These are phyloP conservation scores for Curvularia sp. DNA, from an alignment of 2,329 filamentous ascomycete genomes.

Conservation along the genomic window DNA sequence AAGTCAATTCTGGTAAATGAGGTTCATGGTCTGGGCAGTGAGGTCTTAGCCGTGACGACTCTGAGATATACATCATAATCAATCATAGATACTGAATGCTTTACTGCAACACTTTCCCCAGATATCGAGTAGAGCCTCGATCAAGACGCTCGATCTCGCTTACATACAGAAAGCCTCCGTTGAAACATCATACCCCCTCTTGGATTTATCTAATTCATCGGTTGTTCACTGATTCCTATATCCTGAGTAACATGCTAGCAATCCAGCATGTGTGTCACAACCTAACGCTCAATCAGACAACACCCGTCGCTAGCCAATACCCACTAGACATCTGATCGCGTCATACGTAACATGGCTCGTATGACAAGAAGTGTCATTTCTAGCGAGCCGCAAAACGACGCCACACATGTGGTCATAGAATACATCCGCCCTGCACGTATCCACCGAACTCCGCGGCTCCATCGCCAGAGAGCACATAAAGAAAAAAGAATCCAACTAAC, in stretches of 20 bases:
- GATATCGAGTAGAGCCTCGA: neutral
- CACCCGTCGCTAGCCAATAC: neutral
- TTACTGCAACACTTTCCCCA: neutral
- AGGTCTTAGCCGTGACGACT: neutral
- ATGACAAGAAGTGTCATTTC: neutral
- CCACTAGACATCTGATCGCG: neutral
- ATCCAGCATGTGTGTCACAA: constrained; percentile 10
- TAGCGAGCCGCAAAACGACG: constrained; percentile 1
- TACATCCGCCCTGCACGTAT: constrained; percentile 14
- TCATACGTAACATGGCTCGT: constrained; percentile 5
- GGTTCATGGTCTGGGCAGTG: neutral
- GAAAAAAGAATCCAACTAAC: neutral
- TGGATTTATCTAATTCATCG: neutral
- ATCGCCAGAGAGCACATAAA: neutral
- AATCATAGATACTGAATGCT: neutral
- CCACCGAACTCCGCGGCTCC: constrained; percentile 5
- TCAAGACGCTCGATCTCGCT: neutral
- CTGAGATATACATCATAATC: neutral
- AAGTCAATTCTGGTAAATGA: neutral
- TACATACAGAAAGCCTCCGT: no score
- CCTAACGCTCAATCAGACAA: neutral
- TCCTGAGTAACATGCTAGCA: constrained; percentile 2
- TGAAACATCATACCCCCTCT: neutral
- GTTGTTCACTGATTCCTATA: neutral
- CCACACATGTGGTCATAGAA: neutral